Conservation (phyloP, 169 alveolate species). For the Babesia ovata region DNA sequence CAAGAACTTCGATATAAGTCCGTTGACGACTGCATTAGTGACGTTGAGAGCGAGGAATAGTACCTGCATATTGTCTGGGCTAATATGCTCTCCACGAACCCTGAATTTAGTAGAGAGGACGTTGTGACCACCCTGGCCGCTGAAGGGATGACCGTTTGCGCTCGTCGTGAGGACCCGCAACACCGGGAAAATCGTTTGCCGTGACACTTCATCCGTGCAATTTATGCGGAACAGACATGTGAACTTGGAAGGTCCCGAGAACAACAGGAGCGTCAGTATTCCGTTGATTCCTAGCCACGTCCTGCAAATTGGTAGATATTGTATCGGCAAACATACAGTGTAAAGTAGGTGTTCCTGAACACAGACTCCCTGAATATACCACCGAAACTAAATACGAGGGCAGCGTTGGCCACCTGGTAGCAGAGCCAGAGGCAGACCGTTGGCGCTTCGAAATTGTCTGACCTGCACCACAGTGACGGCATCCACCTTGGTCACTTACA, state of each 20-base stretch:
- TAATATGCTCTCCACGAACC: slow-evolving; percentile 49
- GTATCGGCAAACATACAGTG: slow-evolving; percentile 60
- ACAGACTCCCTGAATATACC: slow-evolving; percentile 81
- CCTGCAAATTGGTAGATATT: slow-evolving; percentile 38
- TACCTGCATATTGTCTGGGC: slow-evolving; percentile 20
- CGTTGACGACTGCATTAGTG: slow-evolving; percentile 53
- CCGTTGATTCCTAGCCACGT: slow-evolving; percentile 70
- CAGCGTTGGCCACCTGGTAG: slow-evolving; percentile 84
- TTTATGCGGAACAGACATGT: slow-evolving; percentile 88
- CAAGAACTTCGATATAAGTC: slow-evolving; percentile 43
- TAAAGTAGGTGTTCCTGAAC: slow-evolving; percentile 74
- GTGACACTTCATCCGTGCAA: slow-evolving; percentile 84
- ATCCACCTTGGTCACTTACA: slow-evolving; percentile 31
- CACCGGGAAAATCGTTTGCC: slow-evolving; percentile 73
- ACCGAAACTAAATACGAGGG: slow-evolving; percentile 82
- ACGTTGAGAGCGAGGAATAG: slow-evolving; percentile 58
- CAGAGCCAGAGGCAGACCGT: slow-evolving; percentile 83
- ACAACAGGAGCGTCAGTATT: slow-evolving; percentile 69
- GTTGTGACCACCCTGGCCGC: slow-evolving; percentile 84
- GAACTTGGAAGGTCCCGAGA: slow-evolving; percentile 82
- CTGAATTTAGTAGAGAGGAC: slow-evolving; percentile 72
- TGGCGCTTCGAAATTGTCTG: slow-evolving; percentile 88
- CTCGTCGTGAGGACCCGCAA: slow-evolving; percentile 77
- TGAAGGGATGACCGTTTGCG: slow-evolving; percentile 84
- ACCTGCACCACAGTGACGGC: slow-evolving; percentile 46